Evolutionary conservation across 2,329 filamentous ascomycete species (phyloP).

Genomic region (Talaromyces sp.): DNA sequence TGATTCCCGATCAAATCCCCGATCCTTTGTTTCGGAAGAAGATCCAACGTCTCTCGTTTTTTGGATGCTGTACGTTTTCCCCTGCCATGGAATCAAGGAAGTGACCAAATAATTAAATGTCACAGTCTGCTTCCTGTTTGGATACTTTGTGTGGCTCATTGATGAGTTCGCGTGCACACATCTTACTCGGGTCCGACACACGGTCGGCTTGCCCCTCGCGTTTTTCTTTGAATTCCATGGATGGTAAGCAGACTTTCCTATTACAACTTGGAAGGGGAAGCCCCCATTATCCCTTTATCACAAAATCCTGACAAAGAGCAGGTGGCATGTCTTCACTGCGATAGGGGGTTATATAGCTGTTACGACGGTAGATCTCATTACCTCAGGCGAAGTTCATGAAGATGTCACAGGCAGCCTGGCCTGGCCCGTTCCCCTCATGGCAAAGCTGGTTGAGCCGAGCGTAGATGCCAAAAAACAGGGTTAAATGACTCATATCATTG

Average conservation of each 20-base stretch:
- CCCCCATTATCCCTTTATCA: too few relatives aligned
- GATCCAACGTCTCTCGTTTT: slow-evolving; percentile 21
- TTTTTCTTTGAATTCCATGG: slow-evolving; percentile 48
- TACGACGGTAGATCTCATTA: slow-evolving; percentile 42
- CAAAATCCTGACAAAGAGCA: slow-evolving; percentile 12
- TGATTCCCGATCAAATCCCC: slow-evolving; percentile 38
- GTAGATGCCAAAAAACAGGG: slow-evolving; percentile 6
- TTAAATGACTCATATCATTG: background rate
- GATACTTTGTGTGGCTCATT: slow-evolving; percentile 46
- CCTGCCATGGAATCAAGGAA: background rate
- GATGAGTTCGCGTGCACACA: slow-evolving; percentile 40
- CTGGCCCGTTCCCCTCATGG: slow-evolving; percentile 35
- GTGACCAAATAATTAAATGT: background rate
- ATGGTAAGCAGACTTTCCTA: slow-evolving; percentile 45
- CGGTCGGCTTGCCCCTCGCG: slow-evolving; percentile 40
- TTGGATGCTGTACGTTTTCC: slow-evolving; percentile 25
- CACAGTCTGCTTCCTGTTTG: slow-evolving; percentile 40
- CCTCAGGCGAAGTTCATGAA: slow-evolving; percentile 34
- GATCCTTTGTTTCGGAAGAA: slow-evolving; percentile 28
- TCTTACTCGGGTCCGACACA: slow-evolving; percentile 30
- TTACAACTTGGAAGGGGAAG: too few relatives aligned
- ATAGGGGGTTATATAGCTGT: slow-evolving; percentile 48
- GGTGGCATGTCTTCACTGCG: slow-evolving; percentile 49
- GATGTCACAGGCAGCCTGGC: slow-evolving; percentile 42
- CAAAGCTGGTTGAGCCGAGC: slow-evolving; percentile 9